phyloP scores from a whole-genome alignment of 2,329 filamentous ascomycete genomes.

The Pseudogymnoascus destructans region DNA sequence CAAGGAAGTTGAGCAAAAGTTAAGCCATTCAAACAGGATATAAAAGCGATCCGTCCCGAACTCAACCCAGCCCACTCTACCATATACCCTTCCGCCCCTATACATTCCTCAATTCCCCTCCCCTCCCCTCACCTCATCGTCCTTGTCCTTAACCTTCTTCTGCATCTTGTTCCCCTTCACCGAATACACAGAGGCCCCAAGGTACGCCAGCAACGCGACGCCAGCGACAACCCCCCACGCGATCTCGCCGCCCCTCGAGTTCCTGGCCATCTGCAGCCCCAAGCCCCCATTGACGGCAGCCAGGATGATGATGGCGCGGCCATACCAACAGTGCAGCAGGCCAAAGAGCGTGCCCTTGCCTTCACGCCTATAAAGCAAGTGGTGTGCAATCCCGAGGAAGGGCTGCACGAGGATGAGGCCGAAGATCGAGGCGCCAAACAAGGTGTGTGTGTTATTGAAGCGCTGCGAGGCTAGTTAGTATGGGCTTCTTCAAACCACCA shows the following conservation, averaged over 20 bases:
- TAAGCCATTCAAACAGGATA: neutral
- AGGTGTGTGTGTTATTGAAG: constrained; percentile 29
- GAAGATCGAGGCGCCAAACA: constrained; percentile 36
- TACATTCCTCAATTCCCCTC: neutral
- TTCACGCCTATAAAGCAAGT: constrained; percentile 33
- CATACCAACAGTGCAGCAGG: constrained; percentile 49
- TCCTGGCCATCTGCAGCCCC: constrained; percentile 37
- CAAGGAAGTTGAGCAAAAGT: neutral
- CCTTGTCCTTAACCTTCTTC: neutral
- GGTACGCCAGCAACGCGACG: constrained; percentile 35
- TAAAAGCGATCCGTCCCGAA: neutral
- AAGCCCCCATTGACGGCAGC: constrained; percentile 52
- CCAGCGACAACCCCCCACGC: constrained; percentile 44
- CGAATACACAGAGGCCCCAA: constrained; percentile 14
- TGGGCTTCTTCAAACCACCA: neutral
- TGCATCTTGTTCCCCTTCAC: neutral
- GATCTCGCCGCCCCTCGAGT: constrained; percentile 31
- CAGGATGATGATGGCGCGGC: constrained; percentile 43
- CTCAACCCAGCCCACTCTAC: neutral
- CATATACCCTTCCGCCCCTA: neutral
- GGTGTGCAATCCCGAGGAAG: constrained; percentile 43
- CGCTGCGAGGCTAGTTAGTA: constrained; percentile 29
- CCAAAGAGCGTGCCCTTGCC: constrained; percentile 34
- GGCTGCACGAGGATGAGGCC: constrained; percentile 48
- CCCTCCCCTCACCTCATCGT: neutral